Evolutionary conservation across 176 grass and related monocot species (phyloP), one percentile per base, ranked within the genome.

Genomic region (Paspalum notatum): DNA sequence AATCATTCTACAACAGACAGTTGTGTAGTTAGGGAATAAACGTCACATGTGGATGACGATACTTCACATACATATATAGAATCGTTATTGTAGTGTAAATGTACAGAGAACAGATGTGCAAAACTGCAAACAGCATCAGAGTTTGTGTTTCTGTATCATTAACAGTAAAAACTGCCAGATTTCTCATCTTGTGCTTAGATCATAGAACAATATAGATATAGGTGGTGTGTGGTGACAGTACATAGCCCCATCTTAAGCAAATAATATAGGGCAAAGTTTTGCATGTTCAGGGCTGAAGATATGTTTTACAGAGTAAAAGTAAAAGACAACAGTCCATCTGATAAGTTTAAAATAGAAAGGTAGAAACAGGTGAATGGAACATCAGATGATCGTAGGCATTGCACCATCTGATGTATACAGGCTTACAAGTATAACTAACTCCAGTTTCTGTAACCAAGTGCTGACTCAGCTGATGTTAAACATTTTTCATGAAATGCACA

Each of bases 11-110:
- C 27, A 61, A 8, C 5, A 20, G 76, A 59, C n/a, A 63, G 40
- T 8, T 37, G 66, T 82, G 57, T 80, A 77, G 61, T 68, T 52
- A 45, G 55, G n/a, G 69, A 50, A 66, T 48, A 44, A 74, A 72
- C 14, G 4, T n/a, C 46, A 27, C 26, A 1, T 0, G 14, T 38
- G 46, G 12, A 56, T 39, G 3, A 44, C 48, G 56, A 46, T 58
- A 68, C 11, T 67, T 68, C 39, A 75, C 39, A 75, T 17, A 22
- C 9, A 54, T 9, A 66, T 20, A 48, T 13, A 44, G 24, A 40
- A 57, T 57, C 6, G 1, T 18, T 80, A 7, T 1, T 67, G 25
- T 18, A 48, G 0, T 6, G 2, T 50, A 13, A n/a, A 48, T 68
- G 61, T 47, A 60, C 63, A 67, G 68, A 87, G 67, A 48, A 48